Evolutionary conservation across 306 rosid species (phyloP), one percentile per base, ranked within the genome.

Genomic region (Prunus dulcis): DNA sequence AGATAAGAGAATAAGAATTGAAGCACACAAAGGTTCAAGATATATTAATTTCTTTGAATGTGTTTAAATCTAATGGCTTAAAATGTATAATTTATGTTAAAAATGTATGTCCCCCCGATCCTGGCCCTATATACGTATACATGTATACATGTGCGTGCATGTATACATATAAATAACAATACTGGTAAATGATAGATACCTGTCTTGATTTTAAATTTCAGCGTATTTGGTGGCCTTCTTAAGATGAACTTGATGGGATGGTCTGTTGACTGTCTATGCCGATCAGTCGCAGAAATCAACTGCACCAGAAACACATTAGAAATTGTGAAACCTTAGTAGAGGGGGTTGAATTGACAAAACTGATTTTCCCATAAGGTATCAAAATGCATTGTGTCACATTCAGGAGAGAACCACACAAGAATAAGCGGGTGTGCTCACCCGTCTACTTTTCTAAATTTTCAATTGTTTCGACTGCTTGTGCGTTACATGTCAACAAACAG

Each of bases 191-290:
- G 34, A 83, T 41, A 20, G 60, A 53, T 80, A 95, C 98, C 97
- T 86, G 97, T 89, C 84, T 92, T 92, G 72, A 95, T 92, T 88
- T 95, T 95, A 88, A 95, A 95, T 80, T 86, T 89, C 83, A 90
- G 97, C 32, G 92, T 77, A 80, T 78, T 51, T 8, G 97, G 98
- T 63, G 50, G 85, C 78, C 91, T 91, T 84, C 98, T 90, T 77
- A 90, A 82, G 77, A 92, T 90, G 89, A 95, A 95, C 88, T 90
- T 95, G 82, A 95, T 92, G 67, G 97, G 97, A 86, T 95, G 96
- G 52, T 95, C 98, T 19, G 97, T 87, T 52, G 98, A 89, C 71
- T 89, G 98, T 80, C 93, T 87, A 82, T 90, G 98, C 86, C 96
- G 90, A 74, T 92, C 97, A 2, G 88, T 80, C 11, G 97, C 92